phyloP scores from a whole-genome alignment of 148 eudicot species.

The Silene uniflora region DNA sequence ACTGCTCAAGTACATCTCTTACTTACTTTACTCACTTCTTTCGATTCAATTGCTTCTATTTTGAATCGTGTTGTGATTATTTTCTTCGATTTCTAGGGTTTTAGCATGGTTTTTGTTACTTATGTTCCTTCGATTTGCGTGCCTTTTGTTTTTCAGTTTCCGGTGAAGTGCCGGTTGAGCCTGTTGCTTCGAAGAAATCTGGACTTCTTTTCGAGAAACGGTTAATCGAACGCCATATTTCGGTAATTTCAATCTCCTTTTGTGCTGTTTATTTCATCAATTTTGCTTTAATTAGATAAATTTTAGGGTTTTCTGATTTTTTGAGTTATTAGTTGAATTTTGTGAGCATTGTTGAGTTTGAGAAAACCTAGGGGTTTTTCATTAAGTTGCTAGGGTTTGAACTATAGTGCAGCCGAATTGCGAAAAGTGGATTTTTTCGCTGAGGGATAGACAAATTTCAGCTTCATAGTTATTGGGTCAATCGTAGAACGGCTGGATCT shows the following conservation, averaged over 20 bases:
- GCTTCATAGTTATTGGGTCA: background rate
- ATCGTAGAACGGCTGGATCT: background rate
- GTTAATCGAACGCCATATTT: constrained; percentile 77
- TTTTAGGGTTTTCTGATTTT: background rate
- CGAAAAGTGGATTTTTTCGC: too few relatives aligned
- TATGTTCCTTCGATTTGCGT: background rate
- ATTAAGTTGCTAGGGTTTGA: background rate
- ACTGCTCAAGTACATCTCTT: constrained; percentile 7
- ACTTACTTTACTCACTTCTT: background rate
- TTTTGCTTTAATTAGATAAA: background rate
- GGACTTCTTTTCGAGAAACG: constrained; percentile 89
- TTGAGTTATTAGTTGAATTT: background rate
- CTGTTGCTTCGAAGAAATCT: constrained; percentile 75
- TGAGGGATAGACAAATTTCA: background rate
- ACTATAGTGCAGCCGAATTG: too few relatives aligned
- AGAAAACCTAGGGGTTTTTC: background rate
- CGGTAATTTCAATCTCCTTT: constrained; percentile 7
- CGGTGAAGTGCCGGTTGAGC: constrained; percentile 96
- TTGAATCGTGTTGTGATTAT: background rate
- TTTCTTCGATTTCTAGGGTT: constrained; percentile 19
- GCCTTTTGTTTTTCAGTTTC: constrained; percentile 49
- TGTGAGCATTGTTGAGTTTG: background rate
- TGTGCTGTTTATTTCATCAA: background rate
- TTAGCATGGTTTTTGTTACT: background rate
- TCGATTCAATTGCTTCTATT: background rate